A percentile compares a stretch with the other conserved stretches of the same genome.
phyloP scores from a whole-genome alignment of 139 green algal genomes.

The Ulvella scutata region DNA sequence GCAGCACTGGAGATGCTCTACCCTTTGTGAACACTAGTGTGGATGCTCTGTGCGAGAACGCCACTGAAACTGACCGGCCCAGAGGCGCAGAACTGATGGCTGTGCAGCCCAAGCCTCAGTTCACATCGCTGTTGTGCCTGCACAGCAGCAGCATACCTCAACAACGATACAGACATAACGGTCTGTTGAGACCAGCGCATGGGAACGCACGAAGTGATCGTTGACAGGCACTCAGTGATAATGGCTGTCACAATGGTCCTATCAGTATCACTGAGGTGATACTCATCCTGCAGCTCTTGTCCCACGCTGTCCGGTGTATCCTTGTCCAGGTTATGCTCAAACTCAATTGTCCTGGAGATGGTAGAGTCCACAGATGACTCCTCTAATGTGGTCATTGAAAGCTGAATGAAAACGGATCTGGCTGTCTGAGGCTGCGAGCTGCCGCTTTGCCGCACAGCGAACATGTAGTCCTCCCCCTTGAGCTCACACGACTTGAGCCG shows the following conservation, averaged over 20 bases:
- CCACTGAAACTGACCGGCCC: no score
- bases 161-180: neutral
- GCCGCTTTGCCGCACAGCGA: constrained; percentile 53
- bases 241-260: constrained; percentile 78
- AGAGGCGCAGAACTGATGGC: neutral
- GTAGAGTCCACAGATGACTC: constrained; percentile 1
- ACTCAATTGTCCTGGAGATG: constrained; percentile 76
- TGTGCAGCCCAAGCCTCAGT: neutral
- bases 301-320: constrained; percentile 86
- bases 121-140: constrained; percentile 6
- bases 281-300: constrained; percentile 81
- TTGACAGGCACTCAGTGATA: constrained; percentile 73
- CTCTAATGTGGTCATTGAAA: neutral
- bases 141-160: neutral
- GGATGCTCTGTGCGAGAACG: no score
- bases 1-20: no score
- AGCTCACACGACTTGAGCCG: constrained; percentile 21
- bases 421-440: constrained; percentile 13
- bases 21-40: no score
- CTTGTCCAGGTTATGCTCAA: constrained; percentile 77
- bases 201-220: constrained; percentile 25
- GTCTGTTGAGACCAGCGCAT: neutral
- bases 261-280: constrained; percentile 71
- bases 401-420: constrained; percentile 1
- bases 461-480: constrained; percentile 78